Base-by-base conservation (phyloP, 345 rosid genomes). In the Eucalyptus caleyi region DNA sequence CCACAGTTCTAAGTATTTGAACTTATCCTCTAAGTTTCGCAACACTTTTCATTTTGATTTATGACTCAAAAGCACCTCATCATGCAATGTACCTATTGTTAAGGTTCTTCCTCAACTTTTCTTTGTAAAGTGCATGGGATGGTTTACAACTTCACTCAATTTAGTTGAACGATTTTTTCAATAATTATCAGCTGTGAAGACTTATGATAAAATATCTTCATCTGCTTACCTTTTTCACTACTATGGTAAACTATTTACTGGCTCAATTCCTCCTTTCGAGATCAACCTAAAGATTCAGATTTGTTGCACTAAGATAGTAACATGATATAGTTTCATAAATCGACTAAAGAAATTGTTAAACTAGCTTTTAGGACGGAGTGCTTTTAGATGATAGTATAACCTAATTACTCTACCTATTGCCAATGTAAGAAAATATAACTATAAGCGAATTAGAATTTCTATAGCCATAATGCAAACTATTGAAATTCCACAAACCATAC, bases 271-370 rank as follows among this genome's bases (percentile, higher is more conserved):
- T 32, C 0, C 42, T 9, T 67, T 0, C 1, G 0, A 4, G 24
- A 18, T 34, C 81, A 69, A 0, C 40, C 0, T 69, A 0, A 69
- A 69, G 24, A 69, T 34, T 32, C 4, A 9, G 2, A 69, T 0
- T 0, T 0, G 1, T 32, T 34, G 7, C 10, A 1, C 24, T 2
- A 0, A 0, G 24, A 69, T 0, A 32, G 12, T 9, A 69, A 16
- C 23, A 9, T 32, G 77, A 65, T 65, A 14, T n/a, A 65, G 1
- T 65, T 69, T 69, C 0, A 18, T 34, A 69, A 32, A 69, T 34
- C 6, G 0, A 32, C 24, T 0, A 69, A 16, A 21, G 42, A 32
- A 69, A 32, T 69, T 69, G 81, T 34, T 8, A 34, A 34, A 34
- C 40, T 69, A 0, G 13, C 80, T 32, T 69, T 16, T 15, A 32